Evolutionary conservation across 2,329 filamentous ascomycete species (phyloP).

Genomic region (Fusarium sp.): DNA sequence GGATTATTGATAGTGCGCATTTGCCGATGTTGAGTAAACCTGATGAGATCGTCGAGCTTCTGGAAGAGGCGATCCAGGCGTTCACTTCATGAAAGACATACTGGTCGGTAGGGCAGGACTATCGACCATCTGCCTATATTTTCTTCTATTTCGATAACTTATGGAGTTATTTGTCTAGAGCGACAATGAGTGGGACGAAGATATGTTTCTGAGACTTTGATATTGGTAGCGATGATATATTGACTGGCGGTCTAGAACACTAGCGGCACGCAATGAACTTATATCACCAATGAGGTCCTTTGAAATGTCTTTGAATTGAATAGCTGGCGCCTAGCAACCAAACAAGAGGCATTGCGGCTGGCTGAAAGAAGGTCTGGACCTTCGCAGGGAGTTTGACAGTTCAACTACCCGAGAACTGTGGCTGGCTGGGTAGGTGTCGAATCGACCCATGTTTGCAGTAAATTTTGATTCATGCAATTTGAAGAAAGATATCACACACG

Average conservation of each 20-base stretch:
- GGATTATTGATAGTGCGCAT: slow-evolving; percentile 58
- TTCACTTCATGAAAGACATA: slow-evolving; percentile 9
- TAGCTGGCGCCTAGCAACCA: no score
- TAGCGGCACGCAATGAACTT: background rate
- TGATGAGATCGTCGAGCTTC: slow-evolving; percentile 49
- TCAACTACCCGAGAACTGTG: background rate
- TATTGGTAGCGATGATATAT: background rate
- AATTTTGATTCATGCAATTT: background rate
- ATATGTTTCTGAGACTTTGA: background rate
- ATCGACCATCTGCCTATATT: no score
- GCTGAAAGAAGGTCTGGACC: no score
- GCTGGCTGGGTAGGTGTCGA: no score
- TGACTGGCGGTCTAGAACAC: background rate
- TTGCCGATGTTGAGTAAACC: slow-evolving; percentile 60
- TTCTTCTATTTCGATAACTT: no score
- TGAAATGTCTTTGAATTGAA: background rate
- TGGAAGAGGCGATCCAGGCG: slow-evolving; percentile 42
- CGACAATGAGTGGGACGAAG: background rate
- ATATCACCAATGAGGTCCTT: background rate
- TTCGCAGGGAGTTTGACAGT: background rate
- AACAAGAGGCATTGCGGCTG: no score
- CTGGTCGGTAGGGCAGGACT: background rate
- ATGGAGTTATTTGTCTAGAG: background rate
- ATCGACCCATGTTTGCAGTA: background rate
- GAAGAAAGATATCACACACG: background rate